Percentiles rank a stretch among this genome's conserved stretches.
These are phyloP conservation scores for Wickerhamiella allomyrinae DNA, from an alignment of 805 yeast genomes.

Conservation along the genomic window DNA sequence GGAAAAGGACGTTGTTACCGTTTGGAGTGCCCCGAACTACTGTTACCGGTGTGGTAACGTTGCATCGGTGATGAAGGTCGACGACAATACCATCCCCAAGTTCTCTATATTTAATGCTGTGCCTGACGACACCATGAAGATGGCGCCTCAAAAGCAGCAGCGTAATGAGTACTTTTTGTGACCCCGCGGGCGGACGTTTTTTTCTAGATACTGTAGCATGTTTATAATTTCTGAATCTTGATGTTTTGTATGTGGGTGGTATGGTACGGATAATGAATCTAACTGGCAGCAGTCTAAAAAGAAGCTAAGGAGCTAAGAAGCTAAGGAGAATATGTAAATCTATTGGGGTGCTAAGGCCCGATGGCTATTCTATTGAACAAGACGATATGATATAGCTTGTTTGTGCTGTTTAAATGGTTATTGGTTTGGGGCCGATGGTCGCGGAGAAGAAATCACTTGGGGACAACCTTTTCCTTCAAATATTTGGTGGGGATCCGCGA, in stretches of 20 bases:
- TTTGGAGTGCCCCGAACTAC: slow-evolving; percentile 95
- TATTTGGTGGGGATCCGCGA: slow-evolving; percentile 18
- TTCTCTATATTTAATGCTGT: slow-evolving; percentile 93
- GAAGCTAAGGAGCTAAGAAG: too few species aligned
- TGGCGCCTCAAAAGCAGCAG: slow-evolving; percentile 26
- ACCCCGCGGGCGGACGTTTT: slow-evolving; percentile 1
- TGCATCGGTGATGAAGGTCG: slow-evolving; percentile 95
- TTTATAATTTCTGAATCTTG: too few species aligned
- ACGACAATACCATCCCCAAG: slow-evolving; percentile 70
- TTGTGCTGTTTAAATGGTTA: too few species aligned
- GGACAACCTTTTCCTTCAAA: slow-evolving; percentile 7
- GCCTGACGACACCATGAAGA: slow-evolving; percentile 40
- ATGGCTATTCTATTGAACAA: too few species aligned
- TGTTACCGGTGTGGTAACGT: slow-evolving; percentile 97
- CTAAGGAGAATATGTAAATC: too few species aligned
- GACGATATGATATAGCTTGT: too few species aligned
- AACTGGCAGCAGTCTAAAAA: too few species aligned
- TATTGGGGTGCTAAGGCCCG: too few species aligned
- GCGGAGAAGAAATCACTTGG: too few species aligned
- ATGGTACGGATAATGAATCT: too few species aligned
- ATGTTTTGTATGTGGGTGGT: too few species aligned
- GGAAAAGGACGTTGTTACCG: slow-evolving; percentile 92
- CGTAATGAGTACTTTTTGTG: slow-evolving; percentile 28
- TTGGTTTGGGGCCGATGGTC: too few species aligned
- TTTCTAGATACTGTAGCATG: background rate